Evolutionary conservation across 177 flowering plant species (phyloP).

Genomic region (Vitis hybrid): DNA sequence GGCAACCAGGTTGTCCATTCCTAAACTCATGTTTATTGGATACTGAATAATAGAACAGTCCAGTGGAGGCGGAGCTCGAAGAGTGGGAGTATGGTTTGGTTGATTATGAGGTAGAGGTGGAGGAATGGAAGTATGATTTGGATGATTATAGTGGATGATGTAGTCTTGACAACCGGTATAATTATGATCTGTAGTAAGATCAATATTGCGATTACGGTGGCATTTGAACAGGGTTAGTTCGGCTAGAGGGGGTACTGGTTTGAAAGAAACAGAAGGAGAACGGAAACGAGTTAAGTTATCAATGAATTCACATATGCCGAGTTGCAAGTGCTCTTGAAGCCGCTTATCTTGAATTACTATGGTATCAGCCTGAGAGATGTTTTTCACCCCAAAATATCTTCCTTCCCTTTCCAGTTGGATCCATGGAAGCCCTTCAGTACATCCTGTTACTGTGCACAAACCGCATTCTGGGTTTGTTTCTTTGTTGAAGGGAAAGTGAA

Average conservation of each 20-base stretch:
- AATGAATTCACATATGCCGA: not conserved
- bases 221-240: conserved; percentile 18
- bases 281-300: not conserved
- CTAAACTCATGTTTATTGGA: not conserved
- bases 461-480: conserved; percentile 11
- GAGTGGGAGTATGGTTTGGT: not conserved
- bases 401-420: conserved; percentile 3
- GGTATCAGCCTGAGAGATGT: not conserved
- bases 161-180: not conserved
- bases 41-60: conserved; percentile 8
- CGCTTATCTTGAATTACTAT: not conserved
- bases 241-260: not conserved
- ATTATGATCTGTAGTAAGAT: not conserved
- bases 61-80: no score
- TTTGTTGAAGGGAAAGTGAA: conserved; percentile 13
- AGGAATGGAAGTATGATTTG: not conserved
- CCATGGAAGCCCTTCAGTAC: not conserved
- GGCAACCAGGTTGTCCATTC: not conserved
- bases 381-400: conserved; percentile 2
- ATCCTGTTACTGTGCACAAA: conserved; percentile 2
- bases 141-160: not conserved
- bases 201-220: not conserved
- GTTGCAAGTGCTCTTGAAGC: not conserved
- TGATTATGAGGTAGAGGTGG: not conserved
- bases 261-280: conserved; percentile 4